A percentile compares a stretch with the other conserved stretches of the same genome.
These are phyloP conservation scores for Acer negundo DNA, from an alignment of 345 rosid genomes.

Conservation along the genomic window DNA sequence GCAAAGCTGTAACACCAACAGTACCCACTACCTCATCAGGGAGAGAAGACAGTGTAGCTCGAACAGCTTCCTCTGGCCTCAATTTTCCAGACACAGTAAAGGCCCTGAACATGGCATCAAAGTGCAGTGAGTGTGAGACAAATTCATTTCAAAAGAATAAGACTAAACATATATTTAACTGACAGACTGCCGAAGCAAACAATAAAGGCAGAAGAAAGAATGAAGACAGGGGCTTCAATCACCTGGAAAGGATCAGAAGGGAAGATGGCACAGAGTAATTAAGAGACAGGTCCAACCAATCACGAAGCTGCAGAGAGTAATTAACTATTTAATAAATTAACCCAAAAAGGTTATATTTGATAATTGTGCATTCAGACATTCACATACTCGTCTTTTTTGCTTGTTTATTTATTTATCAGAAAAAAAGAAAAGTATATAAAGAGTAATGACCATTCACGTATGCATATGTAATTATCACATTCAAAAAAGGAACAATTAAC, in stretches of 20 bases:
- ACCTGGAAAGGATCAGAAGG: constrained; percentile 80
- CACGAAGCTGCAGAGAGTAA: constrained; percentile 59
- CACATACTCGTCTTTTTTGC: too few species aligned
- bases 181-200: not conserved
- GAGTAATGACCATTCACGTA: too few species aligned
- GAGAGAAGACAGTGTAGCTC: constrained; percentile 88
- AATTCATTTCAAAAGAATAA: not conserved
- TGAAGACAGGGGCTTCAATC: constrained; percentile 11
- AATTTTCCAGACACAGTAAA: constrained; percentile 81
- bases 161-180: constrained; percentile 14
- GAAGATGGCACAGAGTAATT: constrained; percentile 91
- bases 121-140: too few species aligned
- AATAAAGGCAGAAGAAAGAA: constrained; percentile 7
- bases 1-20: constrained; percentile 79
- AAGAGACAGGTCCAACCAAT: constrained; percentile 89
- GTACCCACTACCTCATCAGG: constrained; percentile 98
- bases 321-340: constrained; percentile 16
- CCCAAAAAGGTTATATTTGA: not conserved
- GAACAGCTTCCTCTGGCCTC: constrained; percentile 86
- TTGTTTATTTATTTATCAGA: too few species aligned
- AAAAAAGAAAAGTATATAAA: too few species aligned
- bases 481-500: not conserved
- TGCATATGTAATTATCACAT: not conserved
- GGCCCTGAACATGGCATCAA: constrained; percentile 48
- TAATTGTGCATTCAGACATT: too few species aligned